phyloP scores from a whole-genome alignment of 805 yeast species.

The Priceomyces castillae region DNA sequence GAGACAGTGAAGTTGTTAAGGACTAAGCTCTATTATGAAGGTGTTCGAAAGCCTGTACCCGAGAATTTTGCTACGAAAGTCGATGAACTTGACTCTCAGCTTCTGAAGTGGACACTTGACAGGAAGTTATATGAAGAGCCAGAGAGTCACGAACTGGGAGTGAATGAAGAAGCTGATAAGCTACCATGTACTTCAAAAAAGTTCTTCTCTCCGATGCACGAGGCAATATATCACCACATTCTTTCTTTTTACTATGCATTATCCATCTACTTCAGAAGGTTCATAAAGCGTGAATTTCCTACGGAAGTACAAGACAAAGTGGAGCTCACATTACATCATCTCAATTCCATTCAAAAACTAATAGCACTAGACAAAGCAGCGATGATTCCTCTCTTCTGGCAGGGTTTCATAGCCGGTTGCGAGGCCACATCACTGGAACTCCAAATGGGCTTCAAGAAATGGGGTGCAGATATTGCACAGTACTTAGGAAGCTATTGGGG shows the following conservation, averaged over 20 bases:
- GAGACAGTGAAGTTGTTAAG: conserved; percentile 68
- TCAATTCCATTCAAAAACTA: conserved; percentile 59
- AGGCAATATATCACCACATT: conserved; percentile 76
- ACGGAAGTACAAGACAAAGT: conserved; percentile 61
- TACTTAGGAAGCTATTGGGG: conserved; percentile 77
- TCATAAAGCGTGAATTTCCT: conserved; percentile 56
- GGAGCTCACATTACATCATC: conserved; percentile 56
- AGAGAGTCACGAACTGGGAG: conserved; percentile 9
- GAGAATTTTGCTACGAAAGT: conserved; percentile 20
- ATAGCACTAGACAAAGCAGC: conserved; percentile 55
- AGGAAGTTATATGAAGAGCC: conserved; percentile 51
- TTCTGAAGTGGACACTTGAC: conserved; percentile 69
- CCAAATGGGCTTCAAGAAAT: conserved; percentile 65
- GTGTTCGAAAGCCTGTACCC: conserved; percentile 31
- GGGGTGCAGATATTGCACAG: conserved; percentile 65
- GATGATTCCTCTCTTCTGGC: conserved; percentile 80
- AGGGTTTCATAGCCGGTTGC: conserved; percentile 85
- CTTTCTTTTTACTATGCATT: conserved; percentile 75
- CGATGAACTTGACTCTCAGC: conserved; percentile 39
- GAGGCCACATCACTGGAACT: conserved; percentile 59
- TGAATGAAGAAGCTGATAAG: conserved; percentile 12
- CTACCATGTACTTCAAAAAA: conserved; percentile 7
- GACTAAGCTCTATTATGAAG: conserved; percentile 53
- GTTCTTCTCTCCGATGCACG: conserved; percentile 55
- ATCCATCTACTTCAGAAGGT: conserved; percentile 65